These are phyloP conservation scores for Cadophora malorum DNA, from an alignment of 2,329 filamentous ascomycete genomes.

Conservation along the genomic window DNA sequence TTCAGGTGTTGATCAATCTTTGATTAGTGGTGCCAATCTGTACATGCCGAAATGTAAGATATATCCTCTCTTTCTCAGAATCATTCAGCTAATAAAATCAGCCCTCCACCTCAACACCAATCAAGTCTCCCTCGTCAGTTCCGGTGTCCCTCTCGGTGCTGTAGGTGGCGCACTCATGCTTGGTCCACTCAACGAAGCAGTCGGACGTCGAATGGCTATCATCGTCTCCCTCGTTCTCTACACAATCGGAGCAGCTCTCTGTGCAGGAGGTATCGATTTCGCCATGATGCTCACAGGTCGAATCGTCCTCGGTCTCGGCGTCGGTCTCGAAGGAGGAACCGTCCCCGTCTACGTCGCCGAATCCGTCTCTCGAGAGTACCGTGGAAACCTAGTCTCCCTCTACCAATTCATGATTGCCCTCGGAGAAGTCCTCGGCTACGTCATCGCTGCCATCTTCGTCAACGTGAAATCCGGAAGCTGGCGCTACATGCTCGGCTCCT, in stretches of 20 bases:
- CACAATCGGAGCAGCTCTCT: slow-evolving; percentile 71
- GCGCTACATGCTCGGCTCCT: slow-evolving; percentile 77
- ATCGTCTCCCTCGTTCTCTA: slow-evolving; percentile 73
- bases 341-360: slow-evolving; percentile 79
- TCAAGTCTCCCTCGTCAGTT: slow-evolving; percentile 71
- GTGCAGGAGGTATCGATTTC: slow-evolving; percentile 71
- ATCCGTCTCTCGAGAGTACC: slow-evolving; percentile 68
- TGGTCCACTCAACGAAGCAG: slow-evolving; percentile 69
- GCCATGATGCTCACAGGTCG: slow-evolving; percentile 74
- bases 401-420: slow-evolving; percentile 81
- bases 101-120: slow-evolving; percentile 61
- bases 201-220: slow-evolving; percentile 72
- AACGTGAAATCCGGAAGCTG: slow-evolving; percentile 69
- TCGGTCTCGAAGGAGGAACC: slow-evolving; percentile 76
- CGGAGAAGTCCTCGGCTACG: slow-evolving; percentile 76
- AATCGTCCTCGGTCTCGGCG: slow-evolving; percentile 72
- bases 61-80: not conserved
- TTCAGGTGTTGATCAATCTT: slow-evolving; percentile 74
- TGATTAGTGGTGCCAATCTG: slow-evolving; percentile 75
- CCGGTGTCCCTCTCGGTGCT: slow-evolving; percentile 74
- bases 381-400: slow-evolving; percentile 75
- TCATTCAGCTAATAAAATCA: slow-evolving; percentile 21
- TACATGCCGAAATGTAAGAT: slow-evolving; percentile 58
- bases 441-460: slow-evolving; percentile 75
- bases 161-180: slow-evolving; percentile 73